A percentile compares a stretch with the other conserved stretches of the same genome.
These are phyloP conservation scores for Paraurostyla sp. DNA, from an alignment of 73 alveolate species.

Conservation along the genomic window DNA sequence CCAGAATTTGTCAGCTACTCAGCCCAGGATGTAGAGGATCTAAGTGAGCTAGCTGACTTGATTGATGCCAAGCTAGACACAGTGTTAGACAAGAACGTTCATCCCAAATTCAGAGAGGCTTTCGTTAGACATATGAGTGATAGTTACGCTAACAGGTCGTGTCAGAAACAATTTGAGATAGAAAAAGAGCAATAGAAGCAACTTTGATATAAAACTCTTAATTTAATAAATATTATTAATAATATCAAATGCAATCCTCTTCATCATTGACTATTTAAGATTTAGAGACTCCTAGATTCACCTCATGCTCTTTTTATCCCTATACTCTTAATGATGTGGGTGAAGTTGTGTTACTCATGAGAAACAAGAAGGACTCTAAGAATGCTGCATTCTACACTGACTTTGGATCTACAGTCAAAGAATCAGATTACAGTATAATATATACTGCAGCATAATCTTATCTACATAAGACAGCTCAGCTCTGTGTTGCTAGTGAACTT, in stretches of 20 bases:
- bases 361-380: slow-evolving; percentile 54
- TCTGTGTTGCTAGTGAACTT: slow-evolving; percentile 26
- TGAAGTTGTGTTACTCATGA: slow-evolving; percentile 34
- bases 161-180: slow-evolving; percentile 1
- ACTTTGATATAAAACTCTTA: neutral
- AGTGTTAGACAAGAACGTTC: neutral
- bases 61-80: slow-evolving; percentile 41
- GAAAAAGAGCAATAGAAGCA: neutral
- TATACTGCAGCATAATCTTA: slow-evolving; percentile 43
- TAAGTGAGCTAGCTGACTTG: slow-evolving; percentile 31
- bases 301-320: slow-evolving; percentile 39
- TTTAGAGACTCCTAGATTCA: slow-evolving; percentile 46
- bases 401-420: slow-evolving; percentile 55
- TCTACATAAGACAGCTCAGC: slow-evolving; percentile 27
- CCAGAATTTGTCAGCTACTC: slow-evolving; percentile 61
- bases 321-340: slow-evolving; percentile 29
- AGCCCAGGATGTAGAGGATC: slow-evolving; percentile 65
- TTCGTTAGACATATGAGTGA: slow-evolving; percentile 1
- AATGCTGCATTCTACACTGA: slow-evolving; percentile 41
- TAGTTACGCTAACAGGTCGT: neutral
- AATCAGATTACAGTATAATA: slow-evolving; percentile 31
- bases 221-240: neutral
- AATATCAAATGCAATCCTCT: neutral
- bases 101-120: neutral
- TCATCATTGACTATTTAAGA: slow-evolving; percentile 40